phyloP scores from a whole-genome alignment of 192 early-diverging fungal species.

The Umbelopsis isabellina region DNA sequence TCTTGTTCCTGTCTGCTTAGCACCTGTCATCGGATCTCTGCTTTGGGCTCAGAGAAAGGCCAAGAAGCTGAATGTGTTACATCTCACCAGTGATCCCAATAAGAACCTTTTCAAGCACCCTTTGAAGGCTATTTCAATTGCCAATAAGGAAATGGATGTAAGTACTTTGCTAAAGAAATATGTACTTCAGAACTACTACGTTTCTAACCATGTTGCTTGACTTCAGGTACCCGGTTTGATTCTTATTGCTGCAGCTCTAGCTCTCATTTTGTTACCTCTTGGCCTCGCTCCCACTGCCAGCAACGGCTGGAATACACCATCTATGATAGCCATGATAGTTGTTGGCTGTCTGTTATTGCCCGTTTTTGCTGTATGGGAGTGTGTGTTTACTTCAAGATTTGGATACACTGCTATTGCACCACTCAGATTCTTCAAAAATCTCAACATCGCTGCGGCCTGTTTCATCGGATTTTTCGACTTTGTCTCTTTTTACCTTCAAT shows the following conservation, averaged over 20 bases:
- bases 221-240: constrained; percentile 23
- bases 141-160: constrained; percentile 17
- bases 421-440: constrained; percentile 16
- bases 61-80: constrained; percentile 3
- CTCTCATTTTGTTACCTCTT: constrained; percentile 30
- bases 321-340: constrained; percentile 29
- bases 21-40: constrained; percentile 21
- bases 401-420: constrained; percentile 23
- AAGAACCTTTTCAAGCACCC: constrained; percentile 11
- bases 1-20: constrained; percentile 11
- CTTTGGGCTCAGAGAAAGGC: constrained; percentile 21
- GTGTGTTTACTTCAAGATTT: constrained; percentile 2
- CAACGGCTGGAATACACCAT: constrained; percentile 24
- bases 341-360: background rate
- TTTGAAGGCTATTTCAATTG: background rate
- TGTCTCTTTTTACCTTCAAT: constrained; percentile 10
- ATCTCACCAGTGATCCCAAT: background rate
- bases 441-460: constrained; percentile 22
- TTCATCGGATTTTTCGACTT: constrained; percentile 12
- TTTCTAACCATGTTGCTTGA: background rate
- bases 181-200: background rate
- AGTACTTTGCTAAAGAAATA: background rate
- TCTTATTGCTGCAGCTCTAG: constrained; percentile 20
- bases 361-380: constrained; percentile 28
- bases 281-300: constrained; percentile 25